A percentile compares a stretch with the other conserved stretches of the same genome.
phyloP scores from a whole-genome alignment of 1,284 basidiomycete species.

The Pholiota adiposa region DNA sequence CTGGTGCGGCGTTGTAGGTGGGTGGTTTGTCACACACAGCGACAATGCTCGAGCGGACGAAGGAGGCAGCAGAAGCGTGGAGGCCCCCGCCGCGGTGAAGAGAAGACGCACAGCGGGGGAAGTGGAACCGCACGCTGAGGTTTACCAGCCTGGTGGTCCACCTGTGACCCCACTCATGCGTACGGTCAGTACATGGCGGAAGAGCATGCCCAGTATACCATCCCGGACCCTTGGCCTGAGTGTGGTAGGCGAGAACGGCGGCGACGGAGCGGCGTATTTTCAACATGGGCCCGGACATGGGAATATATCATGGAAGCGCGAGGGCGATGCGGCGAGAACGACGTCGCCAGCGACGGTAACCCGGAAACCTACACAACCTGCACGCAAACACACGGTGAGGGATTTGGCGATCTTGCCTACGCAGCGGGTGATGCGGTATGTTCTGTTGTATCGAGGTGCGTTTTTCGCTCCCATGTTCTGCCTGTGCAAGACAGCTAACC shows the following conservation, averaged over 20 bases:
- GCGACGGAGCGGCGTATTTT: no score
- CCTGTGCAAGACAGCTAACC: background rate
- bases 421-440: conserved; percentile 72
- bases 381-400: conserved; percentile 43
- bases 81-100: conserved; percentile 10
- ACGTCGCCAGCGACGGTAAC: background rate
- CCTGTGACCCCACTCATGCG: conserved; percentile 25
- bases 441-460: conserved; percentile 66
- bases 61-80: conserved; percentile 10
- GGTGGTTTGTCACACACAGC: conserved; percentile 49
- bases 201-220: conserved; percentile 33
- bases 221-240: conserved; percentile 18
- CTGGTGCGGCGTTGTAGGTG: conserved; percentile 67
- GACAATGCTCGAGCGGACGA: conserved; percentile 27
- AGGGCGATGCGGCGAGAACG: background rate
- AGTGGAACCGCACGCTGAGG: background rate
- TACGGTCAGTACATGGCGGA: conserved; percentile 34
- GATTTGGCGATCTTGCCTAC: conserved; percentile 74
- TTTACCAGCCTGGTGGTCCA: background rate
- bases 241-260: background rate
- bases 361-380: conserved; percentile 9
- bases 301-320: background rate
- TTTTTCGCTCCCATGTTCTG: conserved; percentile 16
- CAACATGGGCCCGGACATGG: background rate
- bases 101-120: background rate